Conservation (phyloP, 1,284 basidiomycete species). For the Sanghuangporus baumii region DNA sequence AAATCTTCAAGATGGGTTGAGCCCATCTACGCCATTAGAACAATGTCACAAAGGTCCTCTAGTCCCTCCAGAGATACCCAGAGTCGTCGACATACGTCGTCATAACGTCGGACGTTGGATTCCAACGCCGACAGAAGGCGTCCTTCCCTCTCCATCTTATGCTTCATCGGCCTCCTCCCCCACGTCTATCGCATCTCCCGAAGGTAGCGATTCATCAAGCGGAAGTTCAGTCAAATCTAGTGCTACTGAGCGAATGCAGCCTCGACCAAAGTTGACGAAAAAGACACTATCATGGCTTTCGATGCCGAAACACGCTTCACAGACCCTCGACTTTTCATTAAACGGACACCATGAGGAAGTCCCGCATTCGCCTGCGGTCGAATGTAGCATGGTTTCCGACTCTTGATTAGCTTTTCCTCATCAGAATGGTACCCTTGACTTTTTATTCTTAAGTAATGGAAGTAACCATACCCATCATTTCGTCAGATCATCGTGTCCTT, state of each 20-base stretch:
- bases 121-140: conserved; percentile 17
- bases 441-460: too few species aligned
- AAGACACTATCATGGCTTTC: conserved; percentile 11
- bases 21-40: conserved; percentile 12
- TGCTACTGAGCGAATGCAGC: background rate
- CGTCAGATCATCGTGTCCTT: too few species aligned
- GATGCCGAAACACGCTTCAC: background rate
- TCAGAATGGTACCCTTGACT: too few species aligned
- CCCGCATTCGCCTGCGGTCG: background rate
- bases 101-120: conserved; percentile 13
- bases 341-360: background rate
- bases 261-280: conserved; percentile 4
- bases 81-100: conserved; percentile 2
- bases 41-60: conserved; percentile 7
- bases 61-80: conserved; percentile 8
- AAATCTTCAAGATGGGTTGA: background rate
- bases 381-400: too few species aligned
- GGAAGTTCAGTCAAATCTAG: background rate
- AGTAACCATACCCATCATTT: too few species aligned
- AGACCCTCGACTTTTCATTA: background rate
- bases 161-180: background rate
- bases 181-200: background rate
- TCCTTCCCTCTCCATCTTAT: conserved; percentile 6
- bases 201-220: background rate
- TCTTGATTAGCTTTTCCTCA: too few species aligned